Conservation (phyloP, 2,329 filamentous ascomycete species). For the Periconia digitata region DNA sequence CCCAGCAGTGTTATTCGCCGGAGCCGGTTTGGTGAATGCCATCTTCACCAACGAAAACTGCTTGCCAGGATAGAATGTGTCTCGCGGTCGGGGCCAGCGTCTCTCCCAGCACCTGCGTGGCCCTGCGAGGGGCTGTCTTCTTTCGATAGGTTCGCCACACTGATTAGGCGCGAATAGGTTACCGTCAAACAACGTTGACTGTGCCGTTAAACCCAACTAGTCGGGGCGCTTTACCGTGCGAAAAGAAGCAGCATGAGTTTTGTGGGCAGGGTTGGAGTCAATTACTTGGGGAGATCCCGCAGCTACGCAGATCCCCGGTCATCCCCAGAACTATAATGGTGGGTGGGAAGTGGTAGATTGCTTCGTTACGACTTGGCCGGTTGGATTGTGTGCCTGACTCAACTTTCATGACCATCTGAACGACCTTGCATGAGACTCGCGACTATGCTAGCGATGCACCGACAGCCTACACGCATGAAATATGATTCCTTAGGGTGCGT, state of each 20-base stretch:
- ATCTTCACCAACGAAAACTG: background rate
- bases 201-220: background rate
- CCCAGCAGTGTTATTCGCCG: background rate
- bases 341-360: background rate
- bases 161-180: background rate
- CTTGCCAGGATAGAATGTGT: background rate
- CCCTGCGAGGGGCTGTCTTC: background rate
- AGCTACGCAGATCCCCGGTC: background rate
- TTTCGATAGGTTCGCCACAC: background rate
- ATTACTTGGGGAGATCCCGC: background rate
- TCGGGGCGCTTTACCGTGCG: background rate
- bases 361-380: background rate
- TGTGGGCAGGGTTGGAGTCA: background rate
- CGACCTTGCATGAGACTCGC: background rate
- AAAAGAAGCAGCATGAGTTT: background rate
- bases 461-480: background rate
- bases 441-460: background rate
- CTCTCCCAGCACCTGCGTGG: background rate
- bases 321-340: background rate
- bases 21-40: background rate
- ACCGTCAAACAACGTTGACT: background rate
- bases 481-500: background rate
- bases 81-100: background rate
- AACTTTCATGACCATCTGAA: background rate
- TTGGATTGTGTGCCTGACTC: too few species aligned